Percentiles rank a stretch among this genome's conserved stretches.
phyloP scores from a whole-genome alignment of 768 basidiomycete genomes.

The Kondoa malvinella region DNA sequence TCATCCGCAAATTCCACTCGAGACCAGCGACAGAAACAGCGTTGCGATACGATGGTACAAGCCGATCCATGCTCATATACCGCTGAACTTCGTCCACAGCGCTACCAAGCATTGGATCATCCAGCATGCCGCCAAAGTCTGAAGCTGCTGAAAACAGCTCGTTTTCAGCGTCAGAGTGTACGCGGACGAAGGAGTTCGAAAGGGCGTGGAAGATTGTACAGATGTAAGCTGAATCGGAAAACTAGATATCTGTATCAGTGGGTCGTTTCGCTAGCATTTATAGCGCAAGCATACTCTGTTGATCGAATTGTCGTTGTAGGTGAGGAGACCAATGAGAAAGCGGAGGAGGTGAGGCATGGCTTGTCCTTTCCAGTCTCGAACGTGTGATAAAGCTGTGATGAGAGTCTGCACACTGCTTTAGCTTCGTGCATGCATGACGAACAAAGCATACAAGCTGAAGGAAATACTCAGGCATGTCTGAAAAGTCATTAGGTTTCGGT shows the following conservation, averaged over 20 bases:
- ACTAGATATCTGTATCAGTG: constrained; percentile 42
- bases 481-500: constrained; percentile 89
- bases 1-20: constrained; percentile 71
- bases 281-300: constrained; percentile 40
- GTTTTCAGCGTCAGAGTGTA: constrained; percentile 50
- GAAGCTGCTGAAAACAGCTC: constrained; percentile 53
- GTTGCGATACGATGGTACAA: constrained; percentile 88
- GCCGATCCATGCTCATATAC: constrained; percentile 82
- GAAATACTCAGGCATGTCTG: constrained; percentile 79
- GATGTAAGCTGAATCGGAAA: constrained; percentile 77
- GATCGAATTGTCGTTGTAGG: constrained; percentile 84
- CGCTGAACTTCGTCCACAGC: constrained; percentile 69
- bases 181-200: constrained; percentile 52
- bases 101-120: constrained; percentile 44
- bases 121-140: neutral
- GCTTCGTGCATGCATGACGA: neutral
- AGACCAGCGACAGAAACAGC: constrained; percentile 76
- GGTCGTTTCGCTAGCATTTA: constrained; percentile 34
- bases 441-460: constrained; percentile 58
- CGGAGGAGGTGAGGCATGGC: constrained; percentile 68
- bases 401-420: constrained; percentile 40
- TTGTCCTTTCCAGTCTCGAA: constrained; percentile 73
- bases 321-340: constrained; percentile 79
- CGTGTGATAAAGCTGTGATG: constrained; percentile 62
- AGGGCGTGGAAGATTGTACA: constrained; percentile 68